Conservation (phyloP, 2,329 filamentous ascomycete species). For the Stromatinia cepivora region DNA sequence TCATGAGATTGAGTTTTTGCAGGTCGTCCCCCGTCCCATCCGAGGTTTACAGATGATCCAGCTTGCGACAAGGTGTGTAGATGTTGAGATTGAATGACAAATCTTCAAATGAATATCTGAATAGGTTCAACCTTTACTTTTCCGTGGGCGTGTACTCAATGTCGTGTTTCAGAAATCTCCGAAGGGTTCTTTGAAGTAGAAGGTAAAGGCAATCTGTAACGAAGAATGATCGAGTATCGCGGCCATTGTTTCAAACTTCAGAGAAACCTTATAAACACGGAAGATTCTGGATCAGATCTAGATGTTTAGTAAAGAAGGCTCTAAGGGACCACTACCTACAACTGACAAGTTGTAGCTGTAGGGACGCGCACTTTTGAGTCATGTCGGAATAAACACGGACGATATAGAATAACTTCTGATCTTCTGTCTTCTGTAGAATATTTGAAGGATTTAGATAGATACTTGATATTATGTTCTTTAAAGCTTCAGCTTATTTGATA, state of each 20-base stretch:
- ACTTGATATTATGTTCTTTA: background rate
- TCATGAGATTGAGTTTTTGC: background rate
- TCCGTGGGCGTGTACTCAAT: background rate
- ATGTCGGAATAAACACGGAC: background rate
- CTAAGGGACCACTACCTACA: background rate
- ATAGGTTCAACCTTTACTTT: background rate
- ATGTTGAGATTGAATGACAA: background rate
- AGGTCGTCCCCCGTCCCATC: background rate
- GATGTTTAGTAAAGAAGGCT: constrained; percentile 1
- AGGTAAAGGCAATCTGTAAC: constrained; percentile 7
- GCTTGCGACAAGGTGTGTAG: background rate
- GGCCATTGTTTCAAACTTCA: constrained; percentile 5
- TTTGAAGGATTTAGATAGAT: background rate
- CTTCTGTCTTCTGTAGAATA: background rate
- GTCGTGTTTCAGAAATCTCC: background rate
- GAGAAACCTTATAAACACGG: constrained; percentile 1
- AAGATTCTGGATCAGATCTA: background rate
- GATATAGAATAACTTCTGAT: background rate
- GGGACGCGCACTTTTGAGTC: background rate
- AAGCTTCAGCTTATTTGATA: background rate
- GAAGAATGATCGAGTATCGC: constrained; percentile 4
- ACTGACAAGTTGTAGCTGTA: background rate
- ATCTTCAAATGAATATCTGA: constrained; percentile 8
- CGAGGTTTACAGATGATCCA: background rate
- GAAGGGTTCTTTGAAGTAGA: background rate